These are phyloP conservation scores for Juglanconis sp. DNA, from an alignment of 2,329 filamentous ascomycete genomes.

Conservation along the genomic window DNA sequence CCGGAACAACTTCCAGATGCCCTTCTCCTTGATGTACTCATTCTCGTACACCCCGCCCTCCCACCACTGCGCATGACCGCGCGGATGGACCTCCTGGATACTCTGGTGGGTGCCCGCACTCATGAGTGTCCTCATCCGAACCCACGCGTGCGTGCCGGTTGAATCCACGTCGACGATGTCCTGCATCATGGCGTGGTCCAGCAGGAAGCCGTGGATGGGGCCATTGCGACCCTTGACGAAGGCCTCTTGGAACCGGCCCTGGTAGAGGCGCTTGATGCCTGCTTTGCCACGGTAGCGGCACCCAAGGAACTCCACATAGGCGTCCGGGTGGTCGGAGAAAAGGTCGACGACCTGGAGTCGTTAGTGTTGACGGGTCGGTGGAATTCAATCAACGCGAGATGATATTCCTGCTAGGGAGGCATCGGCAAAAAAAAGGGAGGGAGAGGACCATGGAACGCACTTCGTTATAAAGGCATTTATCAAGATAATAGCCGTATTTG, in stretches of 20 bases:
- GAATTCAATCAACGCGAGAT: slow-evolving; percentile 15
- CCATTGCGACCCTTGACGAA: slow-evolving; percentile 55
- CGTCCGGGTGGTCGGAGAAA: slow-evolving; percentile 50
- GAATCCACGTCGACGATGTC: slow-evolving; percentile 51
- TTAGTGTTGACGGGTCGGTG: too few species aligned
- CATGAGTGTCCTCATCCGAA: slow-evolving; percentile 54
- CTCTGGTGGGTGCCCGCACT: slow-evolving; percentile 51
- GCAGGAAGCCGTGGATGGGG: slow-evolving; percentile 52
- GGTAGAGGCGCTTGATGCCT: slow-evolving; percentile 50
- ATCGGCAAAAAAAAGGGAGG: background rate
- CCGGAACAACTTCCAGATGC: slow-evolving; percentile 51
- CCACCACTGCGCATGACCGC: slow-evolving; percentile 55
- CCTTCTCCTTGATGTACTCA: slow-evolving; percentile 55
- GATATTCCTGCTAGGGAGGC: slow-evolving; percentile 1
- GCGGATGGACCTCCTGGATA: slow-evolving; percentile 46
- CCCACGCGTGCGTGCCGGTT: slow-evolving; percentile 44
- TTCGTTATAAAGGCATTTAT: slow-evolving; percentile 57
- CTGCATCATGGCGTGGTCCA: slow-evolving; percentile 57
- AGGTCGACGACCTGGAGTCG: slow-evolving; percentile 39
- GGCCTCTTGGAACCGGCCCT: slow-evolving; percentile 45
- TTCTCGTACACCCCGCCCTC: slow-evolving; percentile 58
- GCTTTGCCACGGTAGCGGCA: slow-evolving; percentile 50
- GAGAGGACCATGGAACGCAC: slow-evolving; percentile 23
- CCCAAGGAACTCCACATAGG: slow-evolving; percentile 55
- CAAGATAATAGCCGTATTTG: slow-evolving; percentile 58